Evolutionary conservation across 2,329 filamentous ascomycete species (phyloP).

Genomic region (Botryosphaeria dothidea): DNA sequence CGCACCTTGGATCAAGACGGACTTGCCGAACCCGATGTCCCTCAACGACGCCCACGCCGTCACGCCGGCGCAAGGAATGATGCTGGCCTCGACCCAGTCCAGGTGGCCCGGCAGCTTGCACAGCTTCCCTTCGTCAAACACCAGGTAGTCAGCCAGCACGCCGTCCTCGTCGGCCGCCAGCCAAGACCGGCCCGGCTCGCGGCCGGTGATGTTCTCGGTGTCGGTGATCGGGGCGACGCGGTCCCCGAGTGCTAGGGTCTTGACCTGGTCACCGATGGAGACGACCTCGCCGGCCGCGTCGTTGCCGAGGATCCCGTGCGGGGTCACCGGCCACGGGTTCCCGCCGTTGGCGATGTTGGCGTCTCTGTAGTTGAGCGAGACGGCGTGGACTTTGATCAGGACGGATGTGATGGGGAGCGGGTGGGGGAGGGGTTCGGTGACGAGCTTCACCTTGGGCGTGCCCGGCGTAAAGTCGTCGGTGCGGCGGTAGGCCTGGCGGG

Average conservation of each 20-base stretch:
- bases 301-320: slow-evolving; percentile 19
- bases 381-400: slow-evolving; percentile 21
- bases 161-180: not conserved
- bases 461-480: slow-evolving; percentile 10
- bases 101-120: not conserved
- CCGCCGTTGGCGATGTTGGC: slow-evolving; percentile 30
- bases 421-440: slow-evolving; percentile 10
- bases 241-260: not conserved
- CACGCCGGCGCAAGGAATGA: not conserved
- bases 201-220: not conserved
- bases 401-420: slow-evolving; percentile 30
- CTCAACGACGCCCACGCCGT: not conserved
- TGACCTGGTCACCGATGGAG: not conserved
- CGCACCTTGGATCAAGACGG: slow-evolving; percentile 19
- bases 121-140: not conserved
- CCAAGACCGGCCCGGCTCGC: not conserved
- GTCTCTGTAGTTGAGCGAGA: slow-evolving; percentile 21
- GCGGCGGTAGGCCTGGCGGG: slow-evolving; percentile 17
- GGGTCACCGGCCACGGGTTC: slow-evolving; percentile 19
- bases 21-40: not conserved
- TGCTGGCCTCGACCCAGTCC: not conserved
- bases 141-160: not conserved
- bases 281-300: slow-evolving; percentile 15
- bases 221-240: not conserved
- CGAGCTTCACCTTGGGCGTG: slow-evolving; percentile 13